These are phyloP conservation scores for Knufia petricola DNA, from an alignment of 2,329 filamentous ascomycete genomes.

Conservation along the genomic window DNA sequence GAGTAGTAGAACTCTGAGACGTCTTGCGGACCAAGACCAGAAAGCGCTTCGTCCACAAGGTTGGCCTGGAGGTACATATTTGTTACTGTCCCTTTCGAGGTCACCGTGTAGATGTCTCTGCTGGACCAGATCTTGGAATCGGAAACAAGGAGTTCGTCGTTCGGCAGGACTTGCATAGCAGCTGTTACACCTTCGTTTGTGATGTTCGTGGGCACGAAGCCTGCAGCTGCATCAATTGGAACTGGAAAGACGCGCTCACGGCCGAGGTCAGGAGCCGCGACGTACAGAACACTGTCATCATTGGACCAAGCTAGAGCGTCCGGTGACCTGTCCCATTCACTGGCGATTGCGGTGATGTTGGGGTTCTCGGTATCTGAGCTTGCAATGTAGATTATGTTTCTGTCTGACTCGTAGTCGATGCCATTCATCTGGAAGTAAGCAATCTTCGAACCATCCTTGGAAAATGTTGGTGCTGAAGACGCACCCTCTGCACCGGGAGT, in stretches of 20 bases:
- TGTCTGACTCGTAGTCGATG: constrained; percentile 72
- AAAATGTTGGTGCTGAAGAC: constrained; percentile 60
- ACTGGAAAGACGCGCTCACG: constrained; percentile 36
- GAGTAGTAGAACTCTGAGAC: constrained; percentile 31
- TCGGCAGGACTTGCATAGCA: constrained; percentile 25
- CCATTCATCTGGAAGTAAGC: constrained; percentile 72
- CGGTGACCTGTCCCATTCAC: constrained; percentile 45
- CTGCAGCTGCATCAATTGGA: constrained; percentile 26
- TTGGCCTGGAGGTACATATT: constrained; percentile 29
- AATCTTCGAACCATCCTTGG: constrained; percentile 58
- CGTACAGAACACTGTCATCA: constrained; percentile 54
- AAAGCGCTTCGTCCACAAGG: constrained; percentile 31
- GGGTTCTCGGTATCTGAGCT: constrained; percentile 26
- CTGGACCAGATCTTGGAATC: constrained; percentile 29
- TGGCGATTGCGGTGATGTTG: constrained; percentile 31
- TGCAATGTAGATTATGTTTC: constrained; percentile 40
- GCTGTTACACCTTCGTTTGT: constrained; percentile 28
- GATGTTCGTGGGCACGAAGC: constrained; percentile 30
- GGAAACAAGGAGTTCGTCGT: constrained; percentile 27
- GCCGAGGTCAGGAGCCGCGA: constrained; percentile 64
- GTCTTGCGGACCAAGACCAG: constrained; percentile 28
- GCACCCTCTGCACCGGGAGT: constrained; percentile 47
- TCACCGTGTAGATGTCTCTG: constrained; percentile 29
- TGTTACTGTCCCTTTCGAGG: constrained; percentile 24
- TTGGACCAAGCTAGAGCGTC: constrained; percentile 41